phyloP scores from a whole-genome alignment of 2,329 filamentous ascomycete species.

The Talaromyces verruculosus region DNA sequence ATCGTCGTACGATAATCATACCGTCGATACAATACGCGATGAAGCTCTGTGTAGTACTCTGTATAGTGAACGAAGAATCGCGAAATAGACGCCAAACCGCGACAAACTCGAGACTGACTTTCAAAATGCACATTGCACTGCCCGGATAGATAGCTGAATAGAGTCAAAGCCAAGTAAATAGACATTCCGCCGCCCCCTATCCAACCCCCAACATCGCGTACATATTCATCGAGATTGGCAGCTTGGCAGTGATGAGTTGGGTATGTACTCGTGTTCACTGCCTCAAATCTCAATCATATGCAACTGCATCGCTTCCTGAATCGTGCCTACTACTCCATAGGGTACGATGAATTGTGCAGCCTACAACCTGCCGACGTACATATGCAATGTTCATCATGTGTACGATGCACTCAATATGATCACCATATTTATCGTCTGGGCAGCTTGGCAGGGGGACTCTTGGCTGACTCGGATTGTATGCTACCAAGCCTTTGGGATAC shows the following conservation, averaged over 20 bases:
- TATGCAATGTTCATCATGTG: not conserved
- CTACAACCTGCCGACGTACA: not conserved
- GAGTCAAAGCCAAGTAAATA: conserved; percentile 2
- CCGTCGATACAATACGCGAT: not conserved
- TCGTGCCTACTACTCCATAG: too few relatives aligned
- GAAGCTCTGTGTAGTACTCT: not conserved
- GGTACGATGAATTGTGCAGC: not conserved
- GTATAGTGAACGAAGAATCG: not conserved
- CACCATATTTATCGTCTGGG: conserved; percentile 19
- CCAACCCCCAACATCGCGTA: not conserved
- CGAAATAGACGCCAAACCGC: conserved; percentile 10
- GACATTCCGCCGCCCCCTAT: not conserved
- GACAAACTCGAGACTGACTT: not conserved
- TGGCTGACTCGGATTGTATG: conserved; percentile 3
- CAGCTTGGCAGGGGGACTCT: conserved; percentile 16
- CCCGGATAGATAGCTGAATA: not conserved
- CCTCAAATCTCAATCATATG: not conserved
- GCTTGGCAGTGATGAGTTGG: conserved; percentile 4
- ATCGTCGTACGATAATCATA: not conserved
- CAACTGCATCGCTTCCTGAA: too few relatives aligned
- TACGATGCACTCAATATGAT: conserved; percentile 6
- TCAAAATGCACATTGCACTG: not conserved
- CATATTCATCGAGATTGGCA: not conserved
- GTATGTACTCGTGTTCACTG: conserved; percentile 7
- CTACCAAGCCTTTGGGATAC: conserved; percentile 11